Evolutionary conservation across 1,139 yeast genomes (phyloP), one percentile per base, ranked within the genome.

Genomic region (Nadsonia starkeyi-henricii): DNA sequence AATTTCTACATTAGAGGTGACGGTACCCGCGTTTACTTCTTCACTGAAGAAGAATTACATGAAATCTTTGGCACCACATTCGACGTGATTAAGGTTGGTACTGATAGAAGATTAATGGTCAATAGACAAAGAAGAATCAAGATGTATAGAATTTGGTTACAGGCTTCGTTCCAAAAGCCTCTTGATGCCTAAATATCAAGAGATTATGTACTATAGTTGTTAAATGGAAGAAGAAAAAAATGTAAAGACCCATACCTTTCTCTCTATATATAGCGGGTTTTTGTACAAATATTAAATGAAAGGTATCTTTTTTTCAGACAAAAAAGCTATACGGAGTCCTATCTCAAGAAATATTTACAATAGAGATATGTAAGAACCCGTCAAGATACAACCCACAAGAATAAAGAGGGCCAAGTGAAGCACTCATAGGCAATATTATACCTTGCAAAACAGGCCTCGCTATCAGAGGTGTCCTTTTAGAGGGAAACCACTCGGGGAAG

Each of bases 131-230:
- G 91, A 60, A 84, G 82, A 62, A 68, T 91, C 57, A 91, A 91
- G 66, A 91, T 91, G 99, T 91, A 86, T 63, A 74, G 99, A 58
- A 86, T 88, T 54, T 91, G 99, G 99, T 69, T 91, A 52, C 98
- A 91, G 66, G 97, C 93, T 2, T 88, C 84, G 41, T 89, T 89
- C 63, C 75, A 70, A 33, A 58, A 57, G 51, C 42, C 13, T 7
- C 44, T 30, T 41, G 44, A 33, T 15, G 39, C 17, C 17, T 33
- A 15, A 33, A 33, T 20, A 51, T 19, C 17, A 23, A 41, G 28
- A 45, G 20, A 26, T 23, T 15, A 12, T 17, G 45, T 43, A 23
- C 37, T 30, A 44, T 44, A 44, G 39, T 33, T 28, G 3, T 7
- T 15, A 43, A 21, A 43, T 43, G n/a, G 33, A 43, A 9, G n/a